phyloP scores from a whole-genome alignment of 805 yeast species.

The Lipomyces yamanashiensis region DNA sequence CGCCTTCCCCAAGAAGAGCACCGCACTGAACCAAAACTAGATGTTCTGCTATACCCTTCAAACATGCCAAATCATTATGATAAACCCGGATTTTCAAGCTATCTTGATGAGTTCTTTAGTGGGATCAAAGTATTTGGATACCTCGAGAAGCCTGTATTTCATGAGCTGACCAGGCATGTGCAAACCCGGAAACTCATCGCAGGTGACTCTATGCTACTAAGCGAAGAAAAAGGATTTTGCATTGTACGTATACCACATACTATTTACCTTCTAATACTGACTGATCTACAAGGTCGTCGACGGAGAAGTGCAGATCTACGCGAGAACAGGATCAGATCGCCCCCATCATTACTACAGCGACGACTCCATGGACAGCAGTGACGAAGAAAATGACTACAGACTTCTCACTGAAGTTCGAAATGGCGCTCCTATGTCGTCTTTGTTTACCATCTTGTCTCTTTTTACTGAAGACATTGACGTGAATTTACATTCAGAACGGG shows the following conservation, averaged over 20 bases:
- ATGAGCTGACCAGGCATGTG: constrained; percentile 89
- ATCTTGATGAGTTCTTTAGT: constrained; percentile 83
- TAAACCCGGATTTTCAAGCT: constrained; percentile 60
- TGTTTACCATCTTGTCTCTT: constrained; percentile 76
- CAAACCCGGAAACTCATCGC: constrained; percentile 80
- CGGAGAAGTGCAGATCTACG: constrained; percentile 81
- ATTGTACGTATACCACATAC: constrained; percentile 51
- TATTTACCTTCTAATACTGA: no score
- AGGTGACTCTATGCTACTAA: constrained; percentile 76
- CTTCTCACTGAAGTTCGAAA: constrained; percentile 39
- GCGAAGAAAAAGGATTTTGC: constrained; percentile 80
- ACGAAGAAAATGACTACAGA: constrained; percentile 25
- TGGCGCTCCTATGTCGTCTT: constrained; percentile 75
- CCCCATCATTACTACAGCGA: constrained; percentile 27
- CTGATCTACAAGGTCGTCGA: constrained; percentile 59
- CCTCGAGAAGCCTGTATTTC: constrained; percentile 85
- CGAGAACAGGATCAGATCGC: constrained; percentile 48
- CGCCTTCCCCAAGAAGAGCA: constrained; percentile 54
- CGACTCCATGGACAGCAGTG: constrained; percentile 7
- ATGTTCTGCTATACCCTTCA: constrained; percentile 51
- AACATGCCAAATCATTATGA: constrained; percentile 41
- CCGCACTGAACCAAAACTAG: constrained; percentile 52
- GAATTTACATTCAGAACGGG: constrained; percentile 9
- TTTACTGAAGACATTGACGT: constrained; percentile 57
- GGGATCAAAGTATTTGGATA: constrained; percentile 96